These are phyloP conservation scores for Sambucus nigra DNA, from an alignment of 129 eudicot genomes.

Conservation along the genomic window DNA sequence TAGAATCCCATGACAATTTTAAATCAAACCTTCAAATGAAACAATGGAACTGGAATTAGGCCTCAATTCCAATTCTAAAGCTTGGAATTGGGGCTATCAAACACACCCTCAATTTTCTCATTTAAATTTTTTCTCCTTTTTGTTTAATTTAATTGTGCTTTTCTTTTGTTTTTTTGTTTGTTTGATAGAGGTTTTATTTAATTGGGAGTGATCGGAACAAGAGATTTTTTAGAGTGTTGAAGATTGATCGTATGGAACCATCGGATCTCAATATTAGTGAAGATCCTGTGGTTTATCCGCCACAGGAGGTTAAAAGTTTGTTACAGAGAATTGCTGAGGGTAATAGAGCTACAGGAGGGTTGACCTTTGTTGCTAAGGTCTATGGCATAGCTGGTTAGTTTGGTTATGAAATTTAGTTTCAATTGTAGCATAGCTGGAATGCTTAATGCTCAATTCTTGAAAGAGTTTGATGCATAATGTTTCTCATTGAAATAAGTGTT, in stretches of 20 bases:
- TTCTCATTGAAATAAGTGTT: no score
- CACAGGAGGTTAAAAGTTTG: slow-evolving; percentile 74
- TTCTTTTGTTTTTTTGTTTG: background rate
- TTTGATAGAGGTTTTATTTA: slow-evolving; percentile 59
- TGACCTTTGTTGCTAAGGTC: slow-evolving; percentile 66
- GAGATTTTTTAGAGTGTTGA: slow-evolving; percentile 65
- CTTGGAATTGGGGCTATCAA: no score
- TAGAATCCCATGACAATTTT: no score
- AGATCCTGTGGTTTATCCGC: slow-evolving; percentile 89
- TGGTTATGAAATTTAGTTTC: background rate
- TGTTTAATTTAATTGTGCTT: background rate
- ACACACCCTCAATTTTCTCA: background rate
- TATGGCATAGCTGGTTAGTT: slow-evolving; percentile 88
- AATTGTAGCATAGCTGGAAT: no score
- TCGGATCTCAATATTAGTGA: slow-evolving; percentile 80
- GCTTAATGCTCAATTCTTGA: no score
- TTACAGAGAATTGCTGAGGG: slow-evolving; percentile 90
- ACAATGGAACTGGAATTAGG: no score
- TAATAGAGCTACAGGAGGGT: slow-evolving; percentile 89
- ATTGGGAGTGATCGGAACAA: slow-evolving; percentile 87
- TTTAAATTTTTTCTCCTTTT: no score
- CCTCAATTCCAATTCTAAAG: no score
- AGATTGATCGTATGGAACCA: slow-evolving; percentile 83
- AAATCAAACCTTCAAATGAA: no score
- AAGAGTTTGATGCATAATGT: no score